Percentiles rank a stretch among this genome's conserved stretches.
phyloP scores from a whole-genome alignment of 2,329 filamentous ascomycete species.

The Fusarium succisae region DNA sequence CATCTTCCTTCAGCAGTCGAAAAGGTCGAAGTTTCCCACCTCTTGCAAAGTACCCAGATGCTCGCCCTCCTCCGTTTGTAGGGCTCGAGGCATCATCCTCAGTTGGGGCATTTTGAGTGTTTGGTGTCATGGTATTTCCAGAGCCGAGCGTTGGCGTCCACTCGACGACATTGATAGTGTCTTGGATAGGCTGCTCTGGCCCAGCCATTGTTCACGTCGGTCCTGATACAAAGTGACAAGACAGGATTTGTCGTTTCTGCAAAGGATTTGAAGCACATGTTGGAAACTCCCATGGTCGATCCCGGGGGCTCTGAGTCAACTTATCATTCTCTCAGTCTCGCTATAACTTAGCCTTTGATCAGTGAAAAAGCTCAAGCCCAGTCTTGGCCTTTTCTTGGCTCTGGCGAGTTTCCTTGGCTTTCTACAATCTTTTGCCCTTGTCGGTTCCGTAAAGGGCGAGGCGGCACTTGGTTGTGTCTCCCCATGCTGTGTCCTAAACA shows the following conservation, averaged over 20 bases:
- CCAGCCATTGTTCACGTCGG: conserved; percentile 14
- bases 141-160: conserved; percentile 11
- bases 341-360: background rate
- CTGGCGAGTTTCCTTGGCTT: conserved; percentile 11
- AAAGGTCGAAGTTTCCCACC: conserved; percentile 60
- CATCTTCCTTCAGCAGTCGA: conserved; percentile 61
- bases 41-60: conserved; percentile 42
- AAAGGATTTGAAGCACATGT: conserved; percentile 1
- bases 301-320: background rate
- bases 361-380: background rate
- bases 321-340: conserved; percentile 4
- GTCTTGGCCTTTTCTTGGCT: conserved; percentile 22
- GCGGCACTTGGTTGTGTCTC: background rate
- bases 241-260: background rate
- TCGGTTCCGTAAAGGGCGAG: conserved; percentile 3
- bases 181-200: background rate
- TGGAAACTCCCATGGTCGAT: background rate
- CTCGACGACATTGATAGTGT: conserved; percentile 13
- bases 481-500: conserved; percentile 1
- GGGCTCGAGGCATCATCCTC: background rate
- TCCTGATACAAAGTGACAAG: background rate
- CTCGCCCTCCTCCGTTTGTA: background rate
- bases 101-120: background rate
- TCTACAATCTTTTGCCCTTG: background rate
- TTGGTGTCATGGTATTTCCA: conserved; percentile 12